Evolutionary conservation across 352 stramenopile genomes (phyloP).

Genomic region (Phytophthora agathidicida): DNA sequence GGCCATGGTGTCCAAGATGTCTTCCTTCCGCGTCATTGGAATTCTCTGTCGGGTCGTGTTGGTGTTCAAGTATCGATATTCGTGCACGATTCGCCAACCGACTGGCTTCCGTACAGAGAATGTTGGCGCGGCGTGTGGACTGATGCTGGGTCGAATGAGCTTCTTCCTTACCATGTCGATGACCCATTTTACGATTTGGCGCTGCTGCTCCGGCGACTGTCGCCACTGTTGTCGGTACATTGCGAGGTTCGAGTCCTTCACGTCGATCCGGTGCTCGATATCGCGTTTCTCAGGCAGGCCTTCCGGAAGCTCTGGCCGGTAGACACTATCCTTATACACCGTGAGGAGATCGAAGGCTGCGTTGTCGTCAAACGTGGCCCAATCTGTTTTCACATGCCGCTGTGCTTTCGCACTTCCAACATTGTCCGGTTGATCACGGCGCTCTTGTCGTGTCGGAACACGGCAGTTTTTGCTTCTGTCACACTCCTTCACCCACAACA

Average conservation of each 20-base stretch:
- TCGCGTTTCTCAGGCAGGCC: slow-evolving; percentile 3
- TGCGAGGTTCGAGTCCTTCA: background rate
- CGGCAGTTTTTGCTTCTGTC: too few relatives aligned
- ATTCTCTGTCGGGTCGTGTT: slow-evolving; percentile 4
- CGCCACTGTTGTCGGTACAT: slow-evolving; percentile 19
- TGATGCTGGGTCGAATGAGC: slow-evolving; percentile 9
- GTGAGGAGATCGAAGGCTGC: slow-evolving; percentile 1
- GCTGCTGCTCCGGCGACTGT: slow-evolving; percentile 18
- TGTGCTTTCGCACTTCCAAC: slow-evolving; percentile 13
- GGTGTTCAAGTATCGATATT: slow-evolving; percentile 1
- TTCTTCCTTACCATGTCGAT: slow-evolving; percentile 6
- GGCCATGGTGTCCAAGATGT: background rate
- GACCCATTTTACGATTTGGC: slow-evolving; percentile 1
- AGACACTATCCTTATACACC: slow-evolving; percentile 8
- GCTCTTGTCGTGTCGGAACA: too few relatives aligned
- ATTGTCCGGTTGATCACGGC: slow-evolving; percentile 6
- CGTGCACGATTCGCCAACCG: slow-evolving; percentile 3
- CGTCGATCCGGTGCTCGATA: slow-evolving; percentile 5
- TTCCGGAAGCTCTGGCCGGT: slow-evolving; percentile 6
- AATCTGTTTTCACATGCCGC: slow-evolving; percentile 11
- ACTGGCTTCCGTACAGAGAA: slow-evolving; percentile 20
- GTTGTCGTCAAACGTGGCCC: slow-evolving; percentile 4
- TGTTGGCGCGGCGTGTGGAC: slow-evolving; percentile 1
- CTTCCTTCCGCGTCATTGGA: background rate
- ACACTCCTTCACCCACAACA: too few relatives aligned